Percentiles rank a stretch among this genome's conserved stretches.
These are phyloP conservation scores for Galeopsis tetrahit DNA, from an alignment of 257 asterid genomes.

Conservation along the genomic window DNA sequence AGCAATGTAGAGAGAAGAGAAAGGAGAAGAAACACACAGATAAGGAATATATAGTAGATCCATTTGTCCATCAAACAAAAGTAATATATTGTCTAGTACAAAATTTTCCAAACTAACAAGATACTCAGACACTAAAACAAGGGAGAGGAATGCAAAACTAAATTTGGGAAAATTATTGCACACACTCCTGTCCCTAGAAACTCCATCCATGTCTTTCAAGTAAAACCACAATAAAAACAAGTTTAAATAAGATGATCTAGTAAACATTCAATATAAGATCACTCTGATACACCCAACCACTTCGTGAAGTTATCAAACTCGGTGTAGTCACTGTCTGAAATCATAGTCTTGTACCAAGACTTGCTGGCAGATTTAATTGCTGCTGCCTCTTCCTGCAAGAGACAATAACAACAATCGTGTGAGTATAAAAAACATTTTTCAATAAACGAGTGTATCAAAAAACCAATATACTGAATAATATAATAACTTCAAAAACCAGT, in stretches of 20 bases:
- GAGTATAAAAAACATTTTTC: neutral
- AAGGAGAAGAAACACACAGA: too few species aligned
- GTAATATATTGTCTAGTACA: constrained; percentile 29
- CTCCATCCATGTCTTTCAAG: constrained; percentile 34
- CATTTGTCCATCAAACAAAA: neutral
- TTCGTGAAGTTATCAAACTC: constrained; percentile 88
- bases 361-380: constrained; percentile 67
- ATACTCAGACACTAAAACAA: constrained; percentile 23
- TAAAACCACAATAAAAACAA: constrained; percentile 26
- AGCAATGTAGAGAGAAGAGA: neutral
- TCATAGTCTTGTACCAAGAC: constrained; percentile 89
- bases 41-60: neutral
- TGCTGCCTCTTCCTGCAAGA: constrained; percentile 75
- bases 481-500: too few species aligned
- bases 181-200: constrained; percentile 8
- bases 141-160: constrained; percentile 8
- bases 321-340: constrained; percentile 80
- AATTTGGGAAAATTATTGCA: constrained; percentile 3
- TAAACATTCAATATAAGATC: constrained; percentile 10
- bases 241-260: constrained; percentile 26
- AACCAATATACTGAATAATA: too few species aligned
- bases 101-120: constrained; percentile 38
- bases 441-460: neutral
- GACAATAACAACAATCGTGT: neutral
- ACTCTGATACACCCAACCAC: constrained; percentile 89